Evolutionary conservation across 2,329 filamentous ascomycete genomes (phyloP).

Genomic region (Fusarium caatingaense): DNA sequence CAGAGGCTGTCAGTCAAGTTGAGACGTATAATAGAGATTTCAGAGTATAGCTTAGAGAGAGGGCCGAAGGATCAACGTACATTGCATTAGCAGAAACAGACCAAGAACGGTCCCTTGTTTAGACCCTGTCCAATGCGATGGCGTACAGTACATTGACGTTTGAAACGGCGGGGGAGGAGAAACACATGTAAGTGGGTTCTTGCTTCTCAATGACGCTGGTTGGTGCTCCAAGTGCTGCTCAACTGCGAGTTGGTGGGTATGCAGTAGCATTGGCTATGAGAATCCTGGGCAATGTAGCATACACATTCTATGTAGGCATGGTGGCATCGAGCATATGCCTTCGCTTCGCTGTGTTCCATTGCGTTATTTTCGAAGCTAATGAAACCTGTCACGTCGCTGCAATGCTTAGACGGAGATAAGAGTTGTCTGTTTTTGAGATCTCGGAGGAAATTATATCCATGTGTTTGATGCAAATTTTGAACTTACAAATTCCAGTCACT

Average conservation of each 20-base stretch:
- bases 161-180: conserved; percentile 38
- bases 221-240: conserved; percentile 1
- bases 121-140: conserved; percentile 24
- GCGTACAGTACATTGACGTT: conserved; percentile 28
- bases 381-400: background rate
- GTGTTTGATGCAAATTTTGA: background rate
- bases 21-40: background rate
- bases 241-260: conserved; percentile 11
- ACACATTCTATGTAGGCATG: background rate
- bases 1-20: background rate
- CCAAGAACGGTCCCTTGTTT: conserved; percentile 11
- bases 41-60: background rate
- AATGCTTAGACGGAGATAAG: conserved; percentile 3
- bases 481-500: background rate
- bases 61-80: conserved; percentile 22
- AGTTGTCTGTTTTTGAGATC: conserved; percentile 2
- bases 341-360: conserved; percentile 10
- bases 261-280: conserved; percentile 27
- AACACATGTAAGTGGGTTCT: conserved; percentile 8
- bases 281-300: conserved; percentile 10
- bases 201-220: conserved; percentile 11
- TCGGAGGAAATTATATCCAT: background rate
- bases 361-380: conserved; percentile 3
- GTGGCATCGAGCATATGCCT: background rate
- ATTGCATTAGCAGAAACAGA: conserved; percentile 21